These are phyloP conservation scores for Phytophthora lateralis DNA, from an alignment of 352 stramenopile genomes.

Conservation along the genomic window DNA sequence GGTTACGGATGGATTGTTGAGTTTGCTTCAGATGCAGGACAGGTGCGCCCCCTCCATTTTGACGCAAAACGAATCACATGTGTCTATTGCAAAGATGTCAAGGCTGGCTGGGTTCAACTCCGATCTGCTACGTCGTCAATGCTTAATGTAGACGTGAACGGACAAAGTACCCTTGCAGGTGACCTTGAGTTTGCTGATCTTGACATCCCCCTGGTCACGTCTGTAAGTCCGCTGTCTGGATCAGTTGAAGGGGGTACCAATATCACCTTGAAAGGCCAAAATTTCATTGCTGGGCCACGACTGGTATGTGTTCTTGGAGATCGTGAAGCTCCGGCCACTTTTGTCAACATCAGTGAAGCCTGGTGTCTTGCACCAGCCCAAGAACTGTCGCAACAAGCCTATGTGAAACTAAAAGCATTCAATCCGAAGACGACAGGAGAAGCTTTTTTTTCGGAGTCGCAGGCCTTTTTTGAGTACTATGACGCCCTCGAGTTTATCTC, in stretches of 20 bases:
- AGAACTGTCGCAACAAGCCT: constrained; percentile 17
- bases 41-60: constrained; percentile 31
- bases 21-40: constrained; percentile 47
- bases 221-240: constrained; percentile 31
- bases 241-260: constrained; percentile 42
- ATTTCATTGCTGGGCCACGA: constrained; percentile 34
- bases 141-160: constrained; percentile 37
- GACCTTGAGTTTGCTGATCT: constrained; percentile 29
- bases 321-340: constrained; percentile 34
- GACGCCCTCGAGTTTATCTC: constrained; percentile 25
- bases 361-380: constrained; percentile 42
- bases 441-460: constrained; percentile 33
- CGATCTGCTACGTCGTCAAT: constrained; percentile 32
- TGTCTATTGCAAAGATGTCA: constrained; percentile 31
- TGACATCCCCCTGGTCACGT: constrained; percentile 31
- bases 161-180: constrained; percentile 22
- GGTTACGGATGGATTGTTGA: constrained; percentile 58
- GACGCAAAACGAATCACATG: constrained; percentile 17
- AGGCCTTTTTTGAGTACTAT: constrained; percentile 45
- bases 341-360: constrained; percentile 28
- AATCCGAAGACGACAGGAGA: constrained; percentile 17
- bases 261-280: constrained; percentile 37
- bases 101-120: constrained; percentile 35
- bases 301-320: constrained; percentile 50
- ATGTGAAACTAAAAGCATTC: constrained; percentile 40